Percentiles rank a stretch among this genome's conserved stretches.
These are phyloP conservation scores for Dactylis glomerata DNA, from an alignment of 176 grass and related monocot species.

Conservation along the genomic window DNA sequence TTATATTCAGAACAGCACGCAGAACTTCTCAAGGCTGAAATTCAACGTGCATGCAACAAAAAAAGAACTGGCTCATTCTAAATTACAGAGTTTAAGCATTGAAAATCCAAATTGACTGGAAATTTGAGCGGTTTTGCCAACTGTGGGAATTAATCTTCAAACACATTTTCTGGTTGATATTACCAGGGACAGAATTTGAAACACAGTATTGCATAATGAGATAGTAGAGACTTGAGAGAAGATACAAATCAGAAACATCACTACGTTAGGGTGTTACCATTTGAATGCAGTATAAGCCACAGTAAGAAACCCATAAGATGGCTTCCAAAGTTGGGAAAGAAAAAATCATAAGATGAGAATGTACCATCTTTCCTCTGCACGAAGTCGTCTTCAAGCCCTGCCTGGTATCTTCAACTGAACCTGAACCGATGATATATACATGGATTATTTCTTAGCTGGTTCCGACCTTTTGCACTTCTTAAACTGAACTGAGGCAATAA, in stretches of 20 bases:
- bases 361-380: constrained; percentile 59
- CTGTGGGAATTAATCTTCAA: neutral
- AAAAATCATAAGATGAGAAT: constrained; percentile 33
- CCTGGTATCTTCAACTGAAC: constrained; percentile 62
- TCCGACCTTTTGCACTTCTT: constrained; percentile 51
- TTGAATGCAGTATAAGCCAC: neutral
- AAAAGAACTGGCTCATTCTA: neutral
- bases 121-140: neutral
- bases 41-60: neutral
- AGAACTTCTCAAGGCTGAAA: neutral
- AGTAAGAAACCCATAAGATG: constrained; percentile 28
- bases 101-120: neutral
- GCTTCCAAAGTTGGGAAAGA: neutral
- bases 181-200: neutral
- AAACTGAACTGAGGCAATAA: constrained; percentile 55
- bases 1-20: neutral
- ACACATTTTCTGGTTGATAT: neutral
- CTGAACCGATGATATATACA: constrained; percentile 60
- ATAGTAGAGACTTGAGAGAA: neutral
- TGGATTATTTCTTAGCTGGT: constrained; percentile 42
- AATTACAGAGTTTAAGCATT: neutral
- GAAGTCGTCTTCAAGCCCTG: constrained; percentile 50
- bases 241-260: neutral
- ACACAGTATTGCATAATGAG: neutral
- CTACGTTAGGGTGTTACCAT: neutral